These are phyloP conservation scores for Nepenthes alata DNA, from an alignment of 179 eudicot species.

Conservation along the genomic window DNA sequence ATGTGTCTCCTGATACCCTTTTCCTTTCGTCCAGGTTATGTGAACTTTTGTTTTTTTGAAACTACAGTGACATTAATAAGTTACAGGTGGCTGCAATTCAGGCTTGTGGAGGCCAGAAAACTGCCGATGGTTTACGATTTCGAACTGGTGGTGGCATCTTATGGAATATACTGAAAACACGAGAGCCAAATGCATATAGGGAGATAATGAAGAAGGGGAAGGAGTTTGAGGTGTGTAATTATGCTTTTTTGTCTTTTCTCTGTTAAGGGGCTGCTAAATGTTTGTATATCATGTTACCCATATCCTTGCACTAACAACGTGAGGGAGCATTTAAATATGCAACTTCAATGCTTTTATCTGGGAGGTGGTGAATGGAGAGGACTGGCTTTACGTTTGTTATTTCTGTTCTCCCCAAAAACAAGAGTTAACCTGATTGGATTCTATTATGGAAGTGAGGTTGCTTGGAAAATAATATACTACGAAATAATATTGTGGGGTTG, in stretches of 20 bases:
- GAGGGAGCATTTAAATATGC: no score
- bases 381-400: no score
- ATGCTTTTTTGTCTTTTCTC: background rate
- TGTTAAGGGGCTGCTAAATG: background rate
- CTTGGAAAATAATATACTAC: no score
- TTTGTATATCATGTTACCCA: background rate
- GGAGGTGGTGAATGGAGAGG: no score
- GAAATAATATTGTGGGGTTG: no score
- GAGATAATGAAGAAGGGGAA: slow-evolving; percentile 86
- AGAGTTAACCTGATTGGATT: no score
- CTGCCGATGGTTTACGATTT: slow-evolving; percentile 52
- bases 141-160: slow-evolving; percentile 75
- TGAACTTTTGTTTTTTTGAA: background rate
- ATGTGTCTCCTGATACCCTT: background rate
- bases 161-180: slow-evolving; percentile 67
- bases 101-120: slow-evolving; percentile 91
- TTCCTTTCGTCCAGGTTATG: background rate
- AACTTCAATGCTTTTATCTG: no score
- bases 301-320: no score
- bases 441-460: no score
- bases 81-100: slow-evolving; percentile 85
- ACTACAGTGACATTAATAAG: slow-evolving; percentile 6
- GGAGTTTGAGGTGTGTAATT: slow-evolving; percentile 67
- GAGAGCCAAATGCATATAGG: slow-evolving; percentile 70
- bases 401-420: no score